Percentiles rank a stretch among this genome's conserved stretches.
Conservation (phyloP, 2,329 filamentous ascomycete genomes). For the Ophiosphaerella narmari region DNA sequence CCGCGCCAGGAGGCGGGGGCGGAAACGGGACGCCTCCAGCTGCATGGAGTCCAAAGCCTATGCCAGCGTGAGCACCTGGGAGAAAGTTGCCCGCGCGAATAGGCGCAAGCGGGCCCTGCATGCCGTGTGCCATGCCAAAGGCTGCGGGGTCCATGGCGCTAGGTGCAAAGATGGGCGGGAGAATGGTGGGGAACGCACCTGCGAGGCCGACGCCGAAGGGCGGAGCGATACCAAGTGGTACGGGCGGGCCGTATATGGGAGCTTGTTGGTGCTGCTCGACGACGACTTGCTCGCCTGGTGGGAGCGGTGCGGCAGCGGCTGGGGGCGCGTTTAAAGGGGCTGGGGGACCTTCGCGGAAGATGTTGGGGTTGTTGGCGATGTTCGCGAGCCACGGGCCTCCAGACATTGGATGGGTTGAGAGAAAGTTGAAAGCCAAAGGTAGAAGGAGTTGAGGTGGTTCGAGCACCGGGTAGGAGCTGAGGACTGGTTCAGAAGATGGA, state of each 20-base stretch:
- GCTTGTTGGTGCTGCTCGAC: conserved; percentile 27
- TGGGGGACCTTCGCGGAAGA: conserved; percentile 40
- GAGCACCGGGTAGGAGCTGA: neutral
- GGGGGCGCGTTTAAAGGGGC: conserved; percentile 27
- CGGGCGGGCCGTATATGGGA: conserved; percentile 27
- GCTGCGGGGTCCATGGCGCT: conserved; percentile 27
- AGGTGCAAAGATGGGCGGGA: conserved; percentile 3
- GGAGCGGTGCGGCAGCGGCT: conserved; percentile 5
- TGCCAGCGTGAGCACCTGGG: conserved; percentile 28
- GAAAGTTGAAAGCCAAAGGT: no score
- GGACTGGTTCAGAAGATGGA: neutral
- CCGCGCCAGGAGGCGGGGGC: conserved; percentile 28
- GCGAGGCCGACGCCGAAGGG: conserved; percentile 26
- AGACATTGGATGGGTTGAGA: conserved; percentile 21
- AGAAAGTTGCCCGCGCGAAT: conserved; percentile 29
- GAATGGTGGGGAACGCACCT: conserved; percentile 30
- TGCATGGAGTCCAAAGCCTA: conserved; percentile 32
- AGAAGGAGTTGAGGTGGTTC: neutral
- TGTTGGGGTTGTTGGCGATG: conserved; percentile 41
- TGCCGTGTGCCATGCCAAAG: conserved; percentile 17
- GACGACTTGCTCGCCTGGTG: conserved; percentile 15
- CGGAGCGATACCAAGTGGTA: conserved; percentile 22
- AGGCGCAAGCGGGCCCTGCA: conserved; percentile 30
- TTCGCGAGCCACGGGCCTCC: conserved; percentile 35
- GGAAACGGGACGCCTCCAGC: conserved; percentile 27